phyloP scores from a whole-genome alignment of 129 eudicot genomes.

The Smallanthus sonchifolius region DNA sequence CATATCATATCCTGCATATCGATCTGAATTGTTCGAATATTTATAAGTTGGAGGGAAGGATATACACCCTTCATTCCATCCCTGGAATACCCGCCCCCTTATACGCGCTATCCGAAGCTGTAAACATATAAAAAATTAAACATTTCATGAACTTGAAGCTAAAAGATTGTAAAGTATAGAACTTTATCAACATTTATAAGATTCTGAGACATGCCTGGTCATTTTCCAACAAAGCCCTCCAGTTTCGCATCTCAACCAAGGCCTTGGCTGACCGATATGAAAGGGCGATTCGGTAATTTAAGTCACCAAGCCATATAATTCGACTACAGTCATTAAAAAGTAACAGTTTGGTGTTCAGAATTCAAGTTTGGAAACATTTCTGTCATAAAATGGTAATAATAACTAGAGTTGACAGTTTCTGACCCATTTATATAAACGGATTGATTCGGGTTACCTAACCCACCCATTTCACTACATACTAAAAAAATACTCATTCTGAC shows the following conservation, averaged over 20 bases:
- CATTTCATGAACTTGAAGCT: background rate
- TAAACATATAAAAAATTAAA: background rate
- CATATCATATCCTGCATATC: constrained; percentile 84
- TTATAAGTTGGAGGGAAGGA: constrained; percentile 96
- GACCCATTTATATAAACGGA: background rate
- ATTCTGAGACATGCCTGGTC: constrained; percentile 64
- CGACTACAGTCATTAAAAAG: constrained; percentile 53
- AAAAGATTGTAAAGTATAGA: background rate
- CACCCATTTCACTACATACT: background rate
- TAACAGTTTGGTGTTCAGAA: constrained; percentile 8
- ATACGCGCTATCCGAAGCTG: constrained; percentile 80
- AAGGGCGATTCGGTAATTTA: constrained; percentile 85
- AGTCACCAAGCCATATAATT: constrained; percentile 94
- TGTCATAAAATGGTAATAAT: background rate
- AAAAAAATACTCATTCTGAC: background rate
- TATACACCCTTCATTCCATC: constrained; percentile 92
- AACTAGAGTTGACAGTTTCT: background rate
- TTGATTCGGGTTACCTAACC: background rate
- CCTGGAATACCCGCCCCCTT: constrained; percentile 72
- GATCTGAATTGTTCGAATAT: constrained; percentile 86
- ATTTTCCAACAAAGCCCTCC: constrained; percentile 81
- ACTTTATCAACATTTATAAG: background rate
- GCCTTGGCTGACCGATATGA: constrained; percentile 80
- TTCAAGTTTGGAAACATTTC: background rate
- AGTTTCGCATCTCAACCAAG: constrained; percentile 85